A percentile compares a stretch with the other conserved stretches of the same genome.
Evolutionary conservation across 148 eudicot genomes (phyloP).

Genomic region (Vaccinium corymbosum): DNA sequence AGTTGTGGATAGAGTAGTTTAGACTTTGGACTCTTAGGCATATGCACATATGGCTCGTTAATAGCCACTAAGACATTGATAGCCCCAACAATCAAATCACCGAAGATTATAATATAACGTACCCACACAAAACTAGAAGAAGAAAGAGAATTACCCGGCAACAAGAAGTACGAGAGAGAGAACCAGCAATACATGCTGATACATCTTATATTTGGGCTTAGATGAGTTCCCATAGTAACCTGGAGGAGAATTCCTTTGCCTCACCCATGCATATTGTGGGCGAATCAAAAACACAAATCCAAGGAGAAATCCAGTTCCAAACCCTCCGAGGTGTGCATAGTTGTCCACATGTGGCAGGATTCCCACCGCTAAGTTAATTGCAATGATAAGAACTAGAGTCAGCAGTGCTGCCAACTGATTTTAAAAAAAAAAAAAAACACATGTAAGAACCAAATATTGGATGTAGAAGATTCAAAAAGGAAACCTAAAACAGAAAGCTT

Average conservation of each 20-base stretch:
- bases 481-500: background rate
- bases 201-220: slow-evolving; percentile 63
- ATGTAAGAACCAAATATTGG: background rate
- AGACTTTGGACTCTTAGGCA: too few species aligned
- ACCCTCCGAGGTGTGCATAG: slow-evolving; percentile 94
- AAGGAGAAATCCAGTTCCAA: slow-evolving; percentile 74
- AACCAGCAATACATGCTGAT: slow-evolving; percentile 50
- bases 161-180: slow-evolving; percentile 36
- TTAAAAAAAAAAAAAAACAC: background rate
- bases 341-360: slow-evolving; percentile 89
- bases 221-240: slow-evolving; percentile 21
- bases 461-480: background rate
- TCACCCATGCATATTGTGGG: slow-evolving; percentile 83
- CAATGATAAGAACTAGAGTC: slow-evolving; percentile 59
- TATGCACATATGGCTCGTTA: too few species aligned
- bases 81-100: background rate
- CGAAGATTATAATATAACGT: background rate
- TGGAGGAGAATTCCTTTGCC: slow-evolving; percentile 38
- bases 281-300: slow-evolving; percentile 73
- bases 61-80: background rate
- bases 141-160: slow-evolving; percentile 45
- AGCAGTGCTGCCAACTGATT: slow-evolving; percentile 55
- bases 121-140: background rate
- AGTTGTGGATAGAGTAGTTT: too few species aligned
- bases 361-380: slow-evolving; percentile 71